Base-by-base conservation (phyloP, 148 eudicot species). In the Chenopodium suecicum region DNA sequence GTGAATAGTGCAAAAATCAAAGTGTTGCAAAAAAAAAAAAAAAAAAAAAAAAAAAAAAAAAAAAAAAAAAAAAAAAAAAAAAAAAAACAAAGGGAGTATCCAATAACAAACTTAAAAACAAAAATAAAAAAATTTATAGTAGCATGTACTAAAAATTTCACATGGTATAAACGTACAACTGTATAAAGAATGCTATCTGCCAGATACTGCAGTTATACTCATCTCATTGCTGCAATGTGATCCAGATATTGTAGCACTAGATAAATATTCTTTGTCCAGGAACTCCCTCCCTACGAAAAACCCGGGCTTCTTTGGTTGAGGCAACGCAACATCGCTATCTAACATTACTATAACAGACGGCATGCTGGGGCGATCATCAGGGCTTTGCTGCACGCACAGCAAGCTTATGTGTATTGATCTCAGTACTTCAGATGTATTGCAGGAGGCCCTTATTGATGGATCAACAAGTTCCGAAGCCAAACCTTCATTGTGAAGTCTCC, bases 321-420 rank as follows among this genome's bases (percentile, higher is more conserved):
- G 68, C 78, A 67, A 25, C 37, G 75, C 83, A 67, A 50, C 73
- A 50, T 81, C 79, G 34, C 79, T 81, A 23, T 68, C 71, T 65
- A 81, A 75, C 83, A 81, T 74, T 37, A 81, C 79, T 47, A 76
- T 31, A 54, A 81, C 83, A 75, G 73, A 69, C 52, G 79, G 74
- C 83, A 81, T 81, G 78, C 79, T 62, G 11, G 83, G 83, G 4
- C 83, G 73, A 34, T 81, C 83, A 50, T 81, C 79, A 2, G 83
- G 68, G 68, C 52, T 67, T 25, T 52, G 79, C 41, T 81, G 83
- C 50, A 81, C 83, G n/a, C 83, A 81, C 6, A 81, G 46, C 74
- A 81, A 67, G 47, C 67, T 74, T 65, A 81, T 81, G 79, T 81
- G 83, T 22, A 75, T 75, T 22, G 56, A 34, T 37, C 83, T 52